Percentiles rank a stretch among this genome's conserved stretches.
Evolutionary conservation across 169 alveolate species (phyloP).

Genomic region (Fabrea salina): DNA sequence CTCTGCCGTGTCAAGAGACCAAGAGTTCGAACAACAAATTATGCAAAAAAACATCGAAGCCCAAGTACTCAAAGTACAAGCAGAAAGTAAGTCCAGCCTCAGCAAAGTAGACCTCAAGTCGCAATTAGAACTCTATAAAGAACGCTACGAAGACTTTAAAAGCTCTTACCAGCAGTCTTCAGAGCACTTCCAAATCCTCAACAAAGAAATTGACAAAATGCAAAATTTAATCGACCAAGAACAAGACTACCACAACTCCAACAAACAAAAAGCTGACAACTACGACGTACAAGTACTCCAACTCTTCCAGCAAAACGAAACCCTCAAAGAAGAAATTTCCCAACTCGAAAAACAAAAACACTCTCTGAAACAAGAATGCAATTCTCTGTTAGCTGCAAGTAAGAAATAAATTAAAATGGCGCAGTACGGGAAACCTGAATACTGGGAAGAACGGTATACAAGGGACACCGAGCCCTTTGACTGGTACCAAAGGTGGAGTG

Average conservation of each 20-base stretch:
- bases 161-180: background rate
- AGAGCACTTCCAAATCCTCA: background rate
- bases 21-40: background rate
- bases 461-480: constrained; percentile 92
- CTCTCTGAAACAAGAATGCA: constrained; percentile 9
- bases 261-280: background rate
- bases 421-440: constrained; percentile 81
- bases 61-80: background rate
- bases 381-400: background rate
- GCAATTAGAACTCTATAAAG: constrained; percentile 11
- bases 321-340: background rate
- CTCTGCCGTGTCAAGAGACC: constrained; percentile 12
- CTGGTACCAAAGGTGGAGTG: constrained; percentile 90
- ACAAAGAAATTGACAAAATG: background rate
- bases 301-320: background rate
- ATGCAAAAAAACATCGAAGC: constrained; percentile 10
- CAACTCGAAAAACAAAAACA: background rate
- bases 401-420: constrained; percentile 17
- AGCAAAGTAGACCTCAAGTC: background rate
- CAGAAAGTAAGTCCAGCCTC: constrained; percentile 10
- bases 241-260: background rate
- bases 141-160: constrained; percentile 8
- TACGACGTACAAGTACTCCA: background rate
- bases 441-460: constrained; percentile 92
- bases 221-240: background rate